Evolutionary conservation across 495 filamentous ascomycete genomes (phyloP), one percentile per base, ranked within the genome.

Genomic region (Glarea lozoyensis): DNA sequence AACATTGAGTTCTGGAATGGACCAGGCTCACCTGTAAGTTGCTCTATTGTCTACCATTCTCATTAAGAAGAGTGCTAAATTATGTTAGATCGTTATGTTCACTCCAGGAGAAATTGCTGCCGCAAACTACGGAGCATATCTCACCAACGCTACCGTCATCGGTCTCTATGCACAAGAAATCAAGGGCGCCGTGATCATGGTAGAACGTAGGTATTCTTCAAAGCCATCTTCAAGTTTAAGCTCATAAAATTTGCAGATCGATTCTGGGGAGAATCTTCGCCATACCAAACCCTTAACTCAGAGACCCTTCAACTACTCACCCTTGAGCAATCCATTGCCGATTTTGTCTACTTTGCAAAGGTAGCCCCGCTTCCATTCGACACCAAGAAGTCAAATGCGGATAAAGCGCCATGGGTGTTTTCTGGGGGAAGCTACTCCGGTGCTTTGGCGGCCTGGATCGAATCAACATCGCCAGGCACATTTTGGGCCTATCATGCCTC

Each of bases 401-500:
- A 65, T 31, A 60, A 73, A 50, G 70, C 76, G 40, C 79, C 81
- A 3, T 85, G 81, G 81, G 60, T 84, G 9, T 68, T 74, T 40
- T 64, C 65, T 1, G 81, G 81, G 24, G 78, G 78, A 27, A 81
- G 76, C 3, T 85, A 85, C 56, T 68, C 73, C 20, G 81, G 79
- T 38, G 78, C 78, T 4, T 58, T 83, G 40, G 53, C 78, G 3
- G 78, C 70, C 0, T 84, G 81, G 81, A 70, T 70, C 5, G 73
- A 70, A n/a, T 62, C 63, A 1, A 61, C 67, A 15, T 62, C 73
- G 4, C 77, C 78, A 1, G 79, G 77, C 7, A 81, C 76, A 0
- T 79, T 80, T 58, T 83, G 78, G 78, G 79, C 78, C 1, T 81
- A 81, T 47, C 73, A 79, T 48, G 69, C 75, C 18, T 76, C 74